Evolutionary conservation across 2,329 filamentous ascomycete genomes (phyloP).

Genomic region (Cytospora piceae): DNA sequence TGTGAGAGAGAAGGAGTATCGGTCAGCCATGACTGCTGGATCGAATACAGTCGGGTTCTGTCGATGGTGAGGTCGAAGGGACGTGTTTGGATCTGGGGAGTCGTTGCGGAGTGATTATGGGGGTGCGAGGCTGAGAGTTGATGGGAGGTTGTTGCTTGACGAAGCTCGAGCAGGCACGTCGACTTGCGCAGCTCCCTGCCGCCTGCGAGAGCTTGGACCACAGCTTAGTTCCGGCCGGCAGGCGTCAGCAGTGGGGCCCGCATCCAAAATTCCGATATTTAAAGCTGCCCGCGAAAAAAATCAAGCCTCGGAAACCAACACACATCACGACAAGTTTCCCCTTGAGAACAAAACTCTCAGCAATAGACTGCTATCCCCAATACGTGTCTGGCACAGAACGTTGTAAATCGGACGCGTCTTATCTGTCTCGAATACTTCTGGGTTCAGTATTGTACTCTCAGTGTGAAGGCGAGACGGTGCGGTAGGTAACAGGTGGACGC

Average conservation of each 20-base stretch:
- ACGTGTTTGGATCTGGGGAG: background rate
- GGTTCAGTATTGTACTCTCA: background rate
- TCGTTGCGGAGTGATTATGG: background rate
- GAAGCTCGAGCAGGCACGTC: slow-evolving; percentile 32
- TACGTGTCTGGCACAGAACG: background rate
- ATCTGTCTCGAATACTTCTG: background rate
- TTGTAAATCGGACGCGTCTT: background rate
- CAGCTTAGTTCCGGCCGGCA: slow-evolving; percentile 2
- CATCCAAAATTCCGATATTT: background rate
- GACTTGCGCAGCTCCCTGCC: slow-evolving; percentile 5
- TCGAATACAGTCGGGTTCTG: background rate
- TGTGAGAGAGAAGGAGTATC: slow-evolving; percentile 98
- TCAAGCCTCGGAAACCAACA: background rate
- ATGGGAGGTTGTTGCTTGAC: slow-evolving; percentile 13
- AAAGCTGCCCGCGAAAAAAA: background rate
- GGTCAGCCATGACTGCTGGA: slow-evolving; percentile 77
- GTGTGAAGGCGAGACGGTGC: background rate
- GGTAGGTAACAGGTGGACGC: slow-evolving; percentile 3
- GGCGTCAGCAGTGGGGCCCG: background rate
- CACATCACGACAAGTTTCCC: background rate
- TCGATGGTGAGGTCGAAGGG: background rate
- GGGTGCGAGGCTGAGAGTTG: slow-evolving; percentile 11
- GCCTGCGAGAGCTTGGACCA: slow-evolving; percentile 4
- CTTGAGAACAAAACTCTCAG: background rate
- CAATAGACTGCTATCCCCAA: background rate